A percentile compares a stretch with the other conserved stretches of the same genome.
Conservation (phyloP, 164 flowering plant species). For the Tetracentron sinense region DNA sequence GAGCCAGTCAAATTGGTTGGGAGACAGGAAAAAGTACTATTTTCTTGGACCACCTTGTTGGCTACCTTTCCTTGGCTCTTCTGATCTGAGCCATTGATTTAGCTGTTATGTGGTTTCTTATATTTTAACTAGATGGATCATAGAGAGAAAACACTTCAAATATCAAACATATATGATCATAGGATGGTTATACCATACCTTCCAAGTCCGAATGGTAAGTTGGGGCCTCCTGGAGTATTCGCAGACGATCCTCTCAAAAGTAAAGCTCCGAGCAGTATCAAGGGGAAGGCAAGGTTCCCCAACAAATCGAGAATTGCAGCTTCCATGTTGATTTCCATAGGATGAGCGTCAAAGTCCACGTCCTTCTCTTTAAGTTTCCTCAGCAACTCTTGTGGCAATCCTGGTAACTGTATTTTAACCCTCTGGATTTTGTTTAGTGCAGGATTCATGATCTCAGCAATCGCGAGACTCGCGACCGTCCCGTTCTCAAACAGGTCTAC, state of each 20-base stretch:
- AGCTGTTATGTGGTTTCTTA: too few relatives aligned
- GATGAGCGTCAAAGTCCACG: conserved; percentile 70
- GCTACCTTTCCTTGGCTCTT: too few relatives aligned
- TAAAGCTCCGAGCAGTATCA: conserved; percentile 45
- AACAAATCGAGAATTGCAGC: conserved; percentile 55
- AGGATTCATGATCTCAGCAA: conserved; percentile 60
- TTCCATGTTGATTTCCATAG: conserved; percentile 33
- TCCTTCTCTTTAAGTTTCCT: conserved; percentile 58
- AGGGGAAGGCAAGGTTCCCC: conserved; percentile 62
- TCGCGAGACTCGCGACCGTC: conserved; percentile 48
- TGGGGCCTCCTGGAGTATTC: conserved; percentile 45
- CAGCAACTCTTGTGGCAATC: conserved; percentile 49
- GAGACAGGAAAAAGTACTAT: too few relatives aligned
- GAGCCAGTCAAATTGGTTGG: too few relatives aligned
- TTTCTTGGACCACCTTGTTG: too few relatives aligned
- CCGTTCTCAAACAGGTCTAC: conserved; percentile 71
- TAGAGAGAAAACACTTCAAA: too few relatives aligned
- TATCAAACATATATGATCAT: background rate
- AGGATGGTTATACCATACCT: conserved; percentile 25
- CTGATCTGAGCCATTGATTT: too few relatives aligned
- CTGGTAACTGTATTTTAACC: conserved; percentile 61
- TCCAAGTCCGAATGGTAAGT: conserved; percentile 59
- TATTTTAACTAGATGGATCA: too few relatives aligned
- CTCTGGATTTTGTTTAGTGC: conserved; percentile 53
- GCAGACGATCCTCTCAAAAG: conserved; percentile 26